These are phyloP conservation scores for Coniochaeta sp. DNA, from an alignment of 2,329 filamentous ascomycete genomes.

Conservation along the genomic window DNA sequence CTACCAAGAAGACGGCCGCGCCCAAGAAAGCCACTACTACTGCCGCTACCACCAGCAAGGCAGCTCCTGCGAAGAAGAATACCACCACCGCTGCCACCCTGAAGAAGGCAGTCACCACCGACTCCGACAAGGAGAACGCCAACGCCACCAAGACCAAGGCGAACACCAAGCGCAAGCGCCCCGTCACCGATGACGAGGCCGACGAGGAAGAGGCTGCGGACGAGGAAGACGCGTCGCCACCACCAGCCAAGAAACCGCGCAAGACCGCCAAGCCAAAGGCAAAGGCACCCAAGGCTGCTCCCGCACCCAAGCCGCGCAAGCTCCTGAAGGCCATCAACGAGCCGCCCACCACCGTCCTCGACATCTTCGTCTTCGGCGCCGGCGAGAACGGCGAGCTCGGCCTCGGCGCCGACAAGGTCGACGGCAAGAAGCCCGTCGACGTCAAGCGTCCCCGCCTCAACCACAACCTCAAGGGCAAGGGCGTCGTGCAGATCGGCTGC, in stretches of 20 bases:
- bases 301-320: constrained; percentile 12
- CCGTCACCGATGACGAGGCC: constrained; percentile 11
- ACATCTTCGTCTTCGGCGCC: constrained; percentile 76
- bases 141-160: constrained; percentile 9
- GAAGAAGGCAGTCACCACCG: constrained; percentile 3
- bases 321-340: constrained; percentile 47
- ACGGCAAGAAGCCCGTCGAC: constrained; percentile 56
- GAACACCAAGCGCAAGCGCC: constrained; percentile 19
- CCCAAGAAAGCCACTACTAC: constrained; percentile 13
- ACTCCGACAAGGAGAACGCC: constrained; percentile 17
- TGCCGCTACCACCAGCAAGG: constrained; percentile 6
- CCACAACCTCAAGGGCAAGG: constrained; percentile 46
- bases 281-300: neutral
- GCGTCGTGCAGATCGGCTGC: constrained; percentile 67
- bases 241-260: constrained; percentile 31
- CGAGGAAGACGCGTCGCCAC: constrained; percentile 14
- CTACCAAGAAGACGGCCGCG: constrained; percentile 6
- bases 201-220: constrained; percentile 22
- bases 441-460: constrained; percentile 70
- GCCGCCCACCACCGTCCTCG: constrained; percentile 54
- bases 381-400: constrained; percentile 77
- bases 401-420: constrained; percentile 59
- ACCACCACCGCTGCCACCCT: constrained; percentile 11
- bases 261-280: constrained; percentile 10
- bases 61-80: constrained; percentile 9